A percentile compares a stretch with the other conserved stretches of the same genome.
Conservation (phyloP, 2,329 filamentous ascomycete genomes). For the Sporothrix euskadiensis region DNA sequence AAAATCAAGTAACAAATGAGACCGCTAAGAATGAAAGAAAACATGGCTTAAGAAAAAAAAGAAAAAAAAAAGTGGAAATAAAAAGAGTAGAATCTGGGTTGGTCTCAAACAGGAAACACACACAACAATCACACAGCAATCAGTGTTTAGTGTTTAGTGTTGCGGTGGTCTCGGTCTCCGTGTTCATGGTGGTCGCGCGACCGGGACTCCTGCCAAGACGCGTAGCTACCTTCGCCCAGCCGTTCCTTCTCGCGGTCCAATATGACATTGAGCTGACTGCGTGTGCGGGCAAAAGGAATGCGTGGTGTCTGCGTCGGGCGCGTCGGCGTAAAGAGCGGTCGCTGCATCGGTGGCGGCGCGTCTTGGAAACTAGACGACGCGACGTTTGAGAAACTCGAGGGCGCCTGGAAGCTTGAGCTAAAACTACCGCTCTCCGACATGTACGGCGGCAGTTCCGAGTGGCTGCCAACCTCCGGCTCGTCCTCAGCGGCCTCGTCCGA, state of each 20-base stretch:
- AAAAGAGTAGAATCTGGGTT: background rate
- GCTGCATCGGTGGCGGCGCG: conserved; percentile 39
- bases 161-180: background rate
- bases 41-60: background rate
- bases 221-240: conserved; percentile 39
- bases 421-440: conserved; percentile 18
- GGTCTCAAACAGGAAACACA: background rate
- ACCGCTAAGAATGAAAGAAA: background rate
- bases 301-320: conserved; percentile 48
- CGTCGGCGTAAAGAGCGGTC: conserved; percentile 50
- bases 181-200: background rate
- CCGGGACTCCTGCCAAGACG: conserved; percentile 27
- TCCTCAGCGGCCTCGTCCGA: conserved; percentile 18
- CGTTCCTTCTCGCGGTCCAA: conserved; percentile 55
- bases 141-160: background rate
- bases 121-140: background rate
- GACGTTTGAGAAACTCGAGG: background rate
- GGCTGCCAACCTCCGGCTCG: background rate
- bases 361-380: conserved; percentile 27
- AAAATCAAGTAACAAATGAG: background rate
- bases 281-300: conserved; percentile 58
- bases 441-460: background rate
- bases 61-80: background rate
- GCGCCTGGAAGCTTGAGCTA: conserved; percentile 34
- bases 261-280: conserved; percentile 60